Evolutionary conservation across 805 yeast genomes (phyloP), one percentile per base, ranked within the genome.

Genomic region (Metschnikowia hibisci): DNA sequence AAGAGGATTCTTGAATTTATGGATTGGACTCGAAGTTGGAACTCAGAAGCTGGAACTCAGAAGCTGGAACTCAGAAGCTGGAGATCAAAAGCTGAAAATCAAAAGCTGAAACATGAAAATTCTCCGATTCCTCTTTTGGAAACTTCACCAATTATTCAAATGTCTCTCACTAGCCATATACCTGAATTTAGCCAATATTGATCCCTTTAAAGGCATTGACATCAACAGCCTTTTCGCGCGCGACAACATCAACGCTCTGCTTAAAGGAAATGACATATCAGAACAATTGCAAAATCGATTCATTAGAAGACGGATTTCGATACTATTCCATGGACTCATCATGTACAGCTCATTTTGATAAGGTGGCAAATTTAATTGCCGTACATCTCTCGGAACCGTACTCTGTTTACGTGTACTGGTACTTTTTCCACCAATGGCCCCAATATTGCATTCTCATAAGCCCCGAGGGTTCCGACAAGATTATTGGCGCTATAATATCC

Each of bases 341-440:
- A 15, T 44, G 45, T 8, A 41, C 44, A 12, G 20, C 55, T 2
- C 79, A 83, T 47, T 72, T 83, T 46, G 60, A 67, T 10, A 72
- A 70, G 23, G 67, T 84, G 11, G 74, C 78, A 53, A 56, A 58
- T 9, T 70, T 91, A 36, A 82, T 91, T 9, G 78, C 83, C 32
- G 71, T 69, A 9, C 93, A 90, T 61, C 69, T 93, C 31, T 83
- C 93, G 23, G 99, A 93, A 62, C 98, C 99, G 0, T 93, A 93
- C 60, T 90, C 97, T 4, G 77, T 87, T 14, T 93, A 87, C 56
- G 97, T 93, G 2, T 93, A 90, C 63, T 76, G 96, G 58, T 93
- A 84, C 66, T 93, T 93, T 59, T 67, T 93, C 33, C 84, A 84
- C 54, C 83, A 82, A 54, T 90, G 97, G 96, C 96, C 98, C 1